Percentiles rank a stretch among this genome's conserved stretches.
phyloP scores from a whole-genome alignment of 345 rosid species.

The Erucastrum elatum region DNA sequence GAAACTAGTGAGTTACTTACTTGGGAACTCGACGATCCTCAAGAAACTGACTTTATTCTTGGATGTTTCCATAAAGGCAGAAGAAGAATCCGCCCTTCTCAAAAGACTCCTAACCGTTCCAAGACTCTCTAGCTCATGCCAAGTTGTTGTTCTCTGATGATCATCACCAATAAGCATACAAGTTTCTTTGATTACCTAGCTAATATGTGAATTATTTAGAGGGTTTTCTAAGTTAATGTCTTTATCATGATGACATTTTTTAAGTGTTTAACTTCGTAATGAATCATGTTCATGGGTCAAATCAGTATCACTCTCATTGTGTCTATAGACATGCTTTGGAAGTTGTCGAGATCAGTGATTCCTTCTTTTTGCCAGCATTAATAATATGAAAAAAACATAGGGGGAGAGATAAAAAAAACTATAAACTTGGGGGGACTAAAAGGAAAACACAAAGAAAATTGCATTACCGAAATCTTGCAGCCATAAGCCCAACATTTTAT shows the following conservation, averaged over 20 bases:
- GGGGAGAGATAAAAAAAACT: too few species aligned
- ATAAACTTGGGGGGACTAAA: background rate
- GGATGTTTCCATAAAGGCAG: background rate
- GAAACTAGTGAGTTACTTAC: conserved; percentile 8
- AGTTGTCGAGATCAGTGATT: too few species aligned
- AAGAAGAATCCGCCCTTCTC: background rate
- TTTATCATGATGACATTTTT: background rate
- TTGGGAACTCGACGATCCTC: background rate
- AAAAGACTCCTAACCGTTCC: background rate
- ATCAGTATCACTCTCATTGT: background rate
- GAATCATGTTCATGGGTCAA: background rate
- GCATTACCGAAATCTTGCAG: background rate
- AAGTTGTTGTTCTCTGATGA: background rate
- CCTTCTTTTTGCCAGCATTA: too few species aligned
- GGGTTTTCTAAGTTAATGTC: background rate
- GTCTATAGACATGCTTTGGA: too few species aligned
- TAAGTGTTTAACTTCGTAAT: background rate
- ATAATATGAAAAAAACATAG: too few species aligned
- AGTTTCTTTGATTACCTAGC: background rate
- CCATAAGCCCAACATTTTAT: background rate
- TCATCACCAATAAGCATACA: background rate
- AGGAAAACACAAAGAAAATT: too few species aligned
- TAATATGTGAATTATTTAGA: background rate
- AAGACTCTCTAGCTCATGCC: background rate
- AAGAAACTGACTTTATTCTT: conserved; percentile 11